Evolutionary conservation across 129 eudicot species (phyloP).

Genomic region (Pseudognaphalium luteoalbum): DNA sequence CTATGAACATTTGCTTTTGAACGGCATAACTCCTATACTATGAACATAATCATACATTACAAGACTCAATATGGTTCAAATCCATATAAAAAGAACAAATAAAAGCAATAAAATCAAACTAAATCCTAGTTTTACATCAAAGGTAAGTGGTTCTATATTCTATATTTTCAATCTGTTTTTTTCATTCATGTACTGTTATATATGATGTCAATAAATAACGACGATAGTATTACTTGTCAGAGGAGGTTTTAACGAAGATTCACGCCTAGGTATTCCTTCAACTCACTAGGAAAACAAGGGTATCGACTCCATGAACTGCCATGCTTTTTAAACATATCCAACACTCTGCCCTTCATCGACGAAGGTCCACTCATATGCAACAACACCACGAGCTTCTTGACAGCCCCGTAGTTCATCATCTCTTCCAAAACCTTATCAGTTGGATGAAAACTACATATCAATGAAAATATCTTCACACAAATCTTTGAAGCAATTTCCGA

Average conservation of each 20-base stretch:
- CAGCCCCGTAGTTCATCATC: slow-evolving; percentile 59
- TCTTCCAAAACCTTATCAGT: slow-evolving; percentile 76
- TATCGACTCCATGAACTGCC: slow-evolving; percentile 61
- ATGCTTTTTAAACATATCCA: slow-evolving; percentile 59
- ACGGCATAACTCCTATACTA: background rate
- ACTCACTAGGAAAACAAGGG: slow-evolving; percentile 70
- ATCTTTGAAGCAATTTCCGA: slow-evolving; percentile 48
- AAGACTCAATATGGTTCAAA: background rate
- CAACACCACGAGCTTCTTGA: slow-evolving; percentile 63
- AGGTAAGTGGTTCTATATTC: slow-evolving; percentile 5
- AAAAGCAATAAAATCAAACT: slow-evolving; percentile 8
- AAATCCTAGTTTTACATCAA: slow-evolving; percentile 1
- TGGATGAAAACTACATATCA: slow-evolving; percentile 57
- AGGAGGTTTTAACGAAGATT: background rate
- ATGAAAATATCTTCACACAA: slow-evolving; percentile 64
- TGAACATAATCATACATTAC: slow-evolving; percentile 5
- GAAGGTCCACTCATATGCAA: slow-evolving; percentile 60
- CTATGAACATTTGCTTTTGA: background rate
- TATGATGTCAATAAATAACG: slow-evolving; percentile 13
- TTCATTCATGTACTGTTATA: background rate
- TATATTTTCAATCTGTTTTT: background rate
- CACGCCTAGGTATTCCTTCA: slow-evolving; percentile 51
- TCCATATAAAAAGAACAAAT: background rate
- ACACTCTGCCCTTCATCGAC: slow-evolving; percentile 53
- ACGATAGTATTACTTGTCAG: background rate